Base-by-base conservation (phyloP, 2,329 filamentous ascomycete genomes). In the Arachnomyces sp. region DNA sequence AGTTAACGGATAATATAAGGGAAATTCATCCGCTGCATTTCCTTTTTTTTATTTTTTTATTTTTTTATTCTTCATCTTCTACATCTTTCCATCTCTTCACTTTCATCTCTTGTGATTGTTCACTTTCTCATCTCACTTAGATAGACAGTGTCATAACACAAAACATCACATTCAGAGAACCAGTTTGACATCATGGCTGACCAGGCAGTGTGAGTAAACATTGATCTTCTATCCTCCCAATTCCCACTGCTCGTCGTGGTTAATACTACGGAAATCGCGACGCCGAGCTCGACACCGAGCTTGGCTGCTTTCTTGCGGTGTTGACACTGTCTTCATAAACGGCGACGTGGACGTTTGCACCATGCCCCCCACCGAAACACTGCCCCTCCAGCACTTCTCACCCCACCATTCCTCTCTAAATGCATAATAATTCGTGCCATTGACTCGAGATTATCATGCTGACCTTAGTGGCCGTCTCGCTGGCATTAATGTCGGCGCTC, bases 401-500 rank as follows among this genome's bases (percentile, higher is more conserved):
- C 15, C 12, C 21, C n/a, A 12, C 12, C 33, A 5, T 17, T 12
- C 31, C 15, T 16, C 15, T 32, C 15, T 32, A 14, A 7, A 32
- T 30, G 28, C 31, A 32, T 16, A 16, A 32, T 32, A 13, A 4
- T 12, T 14, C n/a, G 4, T 17, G n/a, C 13, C 13, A 34, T 18
- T 34, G 33, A 34, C 33, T 13, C n/a, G n/a, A 15, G 44, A 50
- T 46, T 55, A 54, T 47, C 50, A 57, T 56, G 57, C 66, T 69
- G 59, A 69, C 64, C 66, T 56, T 72, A 86, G 82, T 73, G 80
- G 81, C 68, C 83, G 82, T 69, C 76, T 86, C 59, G 80, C 80
- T 65, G 80, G 76, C 71, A 77, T 84, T 66, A 76, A 80, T 71
- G 74, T 84, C 68, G 80, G 80, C 67, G 77, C 74, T 65, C 69